Percentiles rank a stretch among this genome's conserved stretches.
Conservation (phyloP, 495 filamentous ascomycete genomes). For the Penicillium paradoxum region DNA sequence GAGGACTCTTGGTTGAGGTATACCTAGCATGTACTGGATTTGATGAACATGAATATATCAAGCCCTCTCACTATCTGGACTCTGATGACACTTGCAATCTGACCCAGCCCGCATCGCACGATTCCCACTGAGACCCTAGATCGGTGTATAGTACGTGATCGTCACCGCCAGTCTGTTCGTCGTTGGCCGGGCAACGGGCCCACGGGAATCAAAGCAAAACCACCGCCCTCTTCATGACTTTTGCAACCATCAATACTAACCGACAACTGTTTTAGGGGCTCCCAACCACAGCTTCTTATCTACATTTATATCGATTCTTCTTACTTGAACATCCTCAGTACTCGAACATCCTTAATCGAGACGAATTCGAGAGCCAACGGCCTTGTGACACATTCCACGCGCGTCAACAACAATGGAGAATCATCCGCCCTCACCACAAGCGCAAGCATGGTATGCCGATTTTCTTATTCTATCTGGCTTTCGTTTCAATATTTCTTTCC, state of each 20-base stretch:
- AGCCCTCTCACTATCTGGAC: not conserved
- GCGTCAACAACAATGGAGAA: slow-evolving; percentile 25
- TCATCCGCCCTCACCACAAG: slow-evolving; percentile 14
- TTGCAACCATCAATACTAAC: not conserved
- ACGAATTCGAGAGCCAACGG: slow-evolving; percentile 2
- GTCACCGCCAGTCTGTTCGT: not conserved
- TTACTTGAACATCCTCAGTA: not conserved
- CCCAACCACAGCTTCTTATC: not conserved
- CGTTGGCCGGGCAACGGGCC: slow-evolving; percentile 9
- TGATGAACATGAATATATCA: too few species aligned
- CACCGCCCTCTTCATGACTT: not conserved
- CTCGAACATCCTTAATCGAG: not conserved
- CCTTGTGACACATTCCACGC: slow-evolving; percentile 29
- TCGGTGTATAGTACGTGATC: not conserved
- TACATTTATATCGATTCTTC: not conserved
- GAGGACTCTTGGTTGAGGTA: too few species aligned
- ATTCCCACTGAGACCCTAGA: not conserved
- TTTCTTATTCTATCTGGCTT: not conserved
- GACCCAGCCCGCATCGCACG: not conserved
- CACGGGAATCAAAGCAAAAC: slow-evolving; percentile 7
- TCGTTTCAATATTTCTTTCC: not conserved
- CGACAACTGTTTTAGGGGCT: not conserved
- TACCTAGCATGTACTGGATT: too few species aligned
- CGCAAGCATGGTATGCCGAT: slow-evolving; percentile 20
- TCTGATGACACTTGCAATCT: not conserved